Evolutionary conservation across 2,329 filamentous ascomycete genomes (phyloP).

Genomic region (Decorospora gaudefroyi): DNA sequence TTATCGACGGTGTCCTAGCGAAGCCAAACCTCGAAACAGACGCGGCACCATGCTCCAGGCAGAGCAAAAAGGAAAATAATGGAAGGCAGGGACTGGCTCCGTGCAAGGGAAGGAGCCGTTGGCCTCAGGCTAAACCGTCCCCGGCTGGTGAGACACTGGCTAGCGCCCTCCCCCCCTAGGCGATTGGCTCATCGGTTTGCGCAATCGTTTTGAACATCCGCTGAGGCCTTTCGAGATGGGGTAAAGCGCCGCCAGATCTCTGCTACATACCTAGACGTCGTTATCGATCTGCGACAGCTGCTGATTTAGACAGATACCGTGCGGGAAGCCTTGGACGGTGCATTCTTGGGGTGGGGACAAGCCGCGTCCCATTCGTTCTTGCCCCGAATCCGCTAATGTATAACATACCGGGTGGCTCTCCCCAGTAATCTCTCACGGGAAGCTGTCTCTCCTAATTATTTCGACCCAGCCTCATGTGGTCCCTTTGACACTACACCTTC

Average conservation of each 20-base stretch:
- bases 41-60: conserved; percentile 5
- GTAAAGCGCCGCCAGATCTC: conserved; percentile 17
- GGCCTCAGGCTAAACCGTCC: conserved; percentile 13
- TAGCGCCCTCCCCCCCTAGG: conserved; percentile 5
- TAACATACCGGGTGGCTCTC: conserved; percentile 22
- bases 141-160: conserved; percentile 16
- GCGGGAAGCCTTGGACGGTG: conserved; percentile 16
- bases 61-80: conserved; percentile 8
- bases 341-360: conserved; percentile 19
- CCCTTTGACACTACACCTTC: conserved; percentile 18
- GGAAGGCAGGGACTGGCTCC: conserved; percentile 7
- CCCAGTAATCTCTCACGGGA: conserved; percentile 22
- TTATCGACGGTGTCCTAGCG: background rate
- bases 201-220: conserved; percentile 18
- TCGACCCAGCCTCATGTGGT: conserved; percentile 21
- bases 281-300: conserved; percentile 16
- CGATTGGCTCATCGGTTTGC: conserved; percentile 17
- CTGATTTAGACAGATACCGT: conserved; percentile 17
- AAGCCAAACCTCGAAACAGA: conserved; percentile 5
- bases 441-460: conserved; percentile 22
- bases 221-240: conserved; percentile 17
- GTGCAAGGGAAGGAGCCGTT: conserved; percentile 17
- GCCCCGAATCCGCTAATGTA: conserved; percentile 21
- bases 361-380: conserved; percentile 17
- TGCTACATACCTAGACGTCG: conserved; percentile 16